Base-by-base conservation (phyloP, 345 rosid species). In the Erysimum cheiranthoides region DNA sequence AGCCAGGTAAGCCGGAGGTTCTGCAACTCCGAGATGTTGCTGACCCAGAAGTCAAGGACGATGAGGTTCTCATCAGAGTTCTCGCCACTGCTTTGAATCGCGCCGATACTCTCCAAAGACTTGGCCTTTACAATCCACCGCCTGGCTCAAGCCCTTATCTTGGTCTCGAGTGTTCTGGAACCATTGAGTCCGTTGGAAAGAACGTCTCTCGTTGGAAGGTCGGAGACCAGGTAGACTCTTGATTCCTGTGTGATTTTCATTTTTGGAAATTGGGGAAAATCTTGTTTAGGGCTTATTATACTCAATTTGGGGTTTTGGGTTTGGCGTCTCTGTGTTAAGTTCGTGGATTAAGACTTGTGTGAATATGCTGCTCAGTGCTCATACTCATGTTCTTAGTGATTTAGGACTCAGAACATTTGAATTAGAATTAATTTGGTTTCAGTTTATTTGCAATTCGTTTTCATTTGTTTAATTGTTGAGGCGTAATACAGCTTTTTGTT, bases 161-260 rank as follows among this genome's bases (percentile, higher is more conserved):
- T 12, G 93, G 98, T 46, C 88, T 93, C 30, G 98, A 91, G 72
- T 93, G 98, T 66, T 91, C 96, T 18, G 97, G 96, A n/a, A 90
- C 85, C 63, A 47, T 93, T 17, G 87, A 77, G 35, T 79, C 91
- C 10, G 77, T 90, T 0, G 97, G 96, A 7, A 77, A 75, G 25
- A 67, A 34, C 66, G 98, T 91, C 46, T 84, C 91, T 51, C 88
- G 88, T 40, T 93, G 96, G 97, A 89, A 88, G 61, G 77, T 86
- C 9, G 96, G 96, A 25, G 92, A 91, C 73, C 87, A 91, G 90
- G 98, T 88, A 27, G 14, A 12, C 5, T 8, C 9, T 28, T 0
- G 8, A 46, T 34, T 66, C 32, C 7, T 50, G 5, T 61, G 16
- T 43, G 17, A 13, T 11, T 64, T 53, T 63, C 16, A 7, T 54